Conservation (phyloP, 345 rosid genomes). For the Camelina laxa region DNA sequence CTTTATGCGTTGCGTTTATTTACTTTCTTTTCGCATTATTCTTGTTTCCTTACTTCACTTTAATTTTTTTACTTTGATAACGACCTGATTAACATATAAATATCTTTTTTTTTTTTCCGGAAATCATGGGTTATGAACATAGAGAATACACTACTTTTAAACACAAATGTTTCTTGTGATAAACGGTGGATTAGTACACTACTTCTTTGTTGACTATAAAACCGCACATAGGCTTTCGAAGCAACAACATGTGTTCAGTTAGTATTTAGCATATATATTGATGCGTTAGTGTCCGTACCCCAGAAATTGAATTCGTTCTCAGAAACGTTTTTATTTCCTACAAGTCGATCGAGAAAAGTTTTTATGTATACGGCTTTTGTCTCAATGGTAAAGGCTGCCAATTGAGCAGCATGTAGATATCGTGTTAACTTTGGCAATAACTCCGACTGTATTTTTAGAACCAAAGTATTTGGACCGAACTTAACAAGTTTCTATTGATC, state of each 20-base stretch:
- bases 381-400: conserved; percentile 37
- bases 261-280: not conserved
- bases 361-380: conserved; percentile 4
- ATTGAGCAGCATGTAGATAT: conserved; percentile 2
- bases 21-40: conserved; percentile 41
- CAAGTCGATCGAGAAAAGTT: conserved; percentile 1
- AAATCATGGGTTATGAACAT: conserved; percentile 42
- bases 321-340: conserved; percentile 12
- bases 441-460: not conserved
- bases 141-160: conserved; percentile 7
- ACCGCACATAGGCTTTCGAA: not conserved
- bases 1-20: conserved; percentile 39
- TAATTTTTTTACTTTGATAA: conserved; percentile 37
- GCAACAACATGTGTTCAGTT: not conserved
- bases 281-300: conserved; percentile 10
- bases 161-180: conserved; percentile 10
- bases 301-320: not conserved
- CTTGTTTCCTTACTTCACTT: conserved; percentile 38
- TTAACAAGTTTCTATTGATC: not conserved
- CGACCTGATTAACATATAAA: conserved; percentile 29
- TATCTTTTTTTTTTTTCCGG: conserved; percentile 12
- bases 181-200: conserved; percentile 3
- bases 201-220: conserved; percentile 2
- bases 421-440: conserved; percentile 13
- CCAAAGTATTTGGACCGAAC: conserved; percentile 13